Percentiles rank a stretch among this genome's conserved stretches.
Conservation (phyloP, 345 rosid genomes). For the Citrus sinensis region DNA sequence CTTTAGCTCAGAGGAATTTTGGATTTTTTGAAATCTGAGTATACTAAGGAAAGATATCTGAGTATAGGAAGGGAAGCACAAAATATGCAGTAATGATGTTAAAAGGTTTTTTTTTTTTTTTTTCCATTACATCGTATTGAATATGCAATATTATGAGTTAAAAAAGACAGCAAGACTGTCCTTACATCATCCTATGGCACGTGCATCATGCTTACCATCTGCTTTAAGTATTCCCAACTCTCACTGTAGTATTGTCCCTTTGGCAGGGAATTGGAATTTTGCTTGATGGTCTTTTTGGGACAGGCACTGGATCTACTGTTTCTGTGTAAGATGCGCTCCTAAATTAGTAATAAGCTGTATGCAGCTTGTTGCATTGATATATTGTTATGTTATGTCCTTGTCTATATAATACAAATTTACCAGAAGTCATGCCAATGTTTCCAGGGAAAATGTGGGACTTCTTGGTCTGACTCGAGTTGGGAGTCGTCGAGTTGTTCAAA, state of each 20-base stretch:
- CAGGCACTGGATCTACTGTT: slow-evolving; percentile 89
- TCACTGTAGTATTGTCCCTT: neutral
- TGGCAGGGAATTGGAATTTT: slow-evolving; percentile 87
- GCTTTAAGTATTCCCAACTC: no score
- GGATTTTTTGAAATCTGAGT: neutral
- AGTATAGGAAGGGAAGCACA: neutral
- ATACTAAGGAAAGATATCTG: neutral
- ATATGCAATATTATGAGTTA: no score
- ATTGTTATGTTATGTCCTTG: neutral
- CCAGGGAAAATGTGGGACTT: slow-evolving; percentile 95
- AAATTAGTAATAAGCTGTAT: neutral
- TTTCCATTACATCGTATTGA: no score
- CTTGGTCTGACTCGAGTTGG: slow-evolving; percentile 95
- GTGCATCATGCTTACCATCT: no score
- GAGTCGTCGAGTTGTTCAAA: slow-evolving; percentile 94
- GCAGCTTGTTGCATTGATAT: neutral
- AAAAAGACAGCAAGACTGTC: neutral
- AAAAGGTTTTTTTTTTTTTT: neutral
- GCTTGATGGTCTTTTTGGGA: slow-evolving; percentile 93
- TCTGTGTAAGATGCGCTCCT: slow-evolving; percentile 59
- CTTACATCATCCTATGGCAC: neutral
- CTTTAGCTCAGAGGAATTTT: neutral
- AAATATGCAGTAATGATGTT: neutral
- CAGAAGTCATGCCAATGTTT: neutral
- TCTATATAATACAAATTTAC: neutral